Conservation (phyloP, 2,329 filamentous ascomycete species). For the Xylaria sp. region DNA sequence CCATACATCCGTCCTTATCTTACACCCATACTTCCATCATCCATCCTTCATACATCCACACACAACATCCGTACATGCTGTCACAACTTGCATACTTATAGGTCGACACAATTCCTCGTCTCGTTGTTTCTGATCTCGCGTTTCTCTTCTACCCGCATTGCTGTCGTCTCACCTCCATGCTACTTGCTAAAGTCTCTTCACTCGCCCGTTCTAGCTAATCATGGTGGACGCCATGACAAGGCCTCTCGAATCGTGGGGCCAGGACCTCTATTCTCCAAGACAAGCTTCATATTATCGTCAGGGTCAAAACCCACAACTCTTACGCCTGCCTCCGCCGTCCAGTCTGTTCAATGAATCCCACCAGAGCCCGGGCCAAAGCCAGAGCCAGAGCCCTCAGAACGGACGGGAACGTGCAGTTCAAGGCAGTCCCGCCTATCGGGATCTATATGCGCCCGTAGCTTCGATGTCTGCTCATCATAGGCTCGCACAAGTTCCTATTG, state of each 20-base stretch:
- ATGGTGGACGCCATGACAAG: slow-evolving; percentile 32
- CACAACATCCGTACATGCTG: slow-evolving; percentile 4
- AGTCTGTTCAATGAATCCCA: slow-evolving; percentile 24
- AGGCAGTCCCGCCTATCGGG: slow-evolving; percentile 20
- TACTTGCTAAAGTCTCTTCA: slow-evolving; percentile 22
- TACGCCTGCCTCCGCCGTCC: slow-evolving; percentile 29
- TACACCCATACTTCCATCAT: neutral
- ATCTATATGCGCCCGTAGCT: slow-evolving; percentile 19
- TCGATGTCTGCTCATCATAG: slow-evolving; percentile 21
- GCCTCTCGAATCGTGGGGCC: slow-evolving; percentile 28
- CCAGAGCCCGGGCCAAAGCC: slow-evolving; percentile 16
- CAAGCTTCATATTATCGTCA: slow-evolving; percentile 24
- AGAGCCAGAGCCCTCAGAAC: slow-evolving; percentile 19
- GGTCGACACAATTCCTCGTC: neutral
- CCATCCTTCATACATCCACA: neutral
- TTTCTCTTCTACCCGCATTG: slow-evolving; percentile 1
- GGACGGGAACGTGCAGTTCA: slow-evolving; percentile 22
- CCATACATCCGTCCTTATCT: neutral
- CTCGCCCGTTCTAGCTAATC: slow-evolving; percentile 24
- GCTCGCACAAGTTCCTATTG: slow-evolving; percentile 18
- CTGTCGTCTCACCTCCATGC: slow-evolving; percentile 18
- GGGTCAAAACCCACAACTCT: slow-evolving; percentile 23
- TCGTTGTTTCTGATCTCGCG: slow-evolving; percentile 7
- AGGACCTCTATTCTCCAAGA: slow-evolving; percentile 28
- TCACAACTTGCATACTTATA: slow-evolving; percentile 16